Base-by-base conservation (phyloP, 78 protist genomes). In the Carpediemonas membranifera region DNA sequence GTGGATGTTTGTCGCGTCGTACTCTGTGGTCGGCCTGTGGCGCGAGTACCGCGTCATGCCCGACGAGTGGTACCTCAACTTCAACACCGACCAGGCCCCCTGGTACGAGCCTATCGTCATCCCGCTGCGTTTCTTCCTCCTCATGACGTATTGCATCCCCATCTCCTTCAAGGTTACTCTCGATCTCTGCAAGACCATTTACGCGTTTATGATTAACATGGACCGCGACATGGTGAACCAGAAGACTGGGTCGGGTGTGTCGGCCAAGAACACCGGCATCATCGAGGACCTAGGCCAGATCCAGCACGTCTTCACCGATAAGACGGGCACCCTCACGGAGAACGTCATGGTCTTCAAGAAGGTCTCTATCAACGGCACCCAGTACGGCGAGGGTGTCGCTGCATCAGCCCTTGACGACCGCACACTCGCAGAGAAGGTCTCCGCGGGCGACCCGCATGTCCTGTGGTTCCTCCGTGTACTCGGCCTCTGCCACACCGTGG, bases 201-300 rank as follows among this genome's bases (percentile, higher is more conserved):
- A 18, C 19, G 63, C 61, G 34, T 31, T 19, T 13, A 34, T 16
- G 28, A 56, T 61, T 2, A 15, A 73, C 21, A 34, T 5, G 1
- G 71, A 56, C 28, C 1, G 5, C 25, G 56, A 16, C 1, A 24
- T 41, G 7, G 5, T 5, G 13, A 13, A 50, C n/a, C 14, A 14
- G 3, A 33, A 11, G 1, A 2, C 51, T 5, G 57, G 37, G 5
- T 24, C 2, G 24, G 19, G 28, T 16, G 55, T 71, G n/a, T 19
- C 24, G 18, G 81, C 74, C 30, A 37, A 37, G 50, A 78, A 56
- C 63, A 80, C 90, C 0, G 71, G 85, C 1, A 73, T 90, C 5
- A 39, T 69, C n/a, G 95, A 90, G 60, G 95, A 90, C 58, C 55
- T 90, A 0, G 95, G 92, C 19, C 87, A 76, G n/a, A 54, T 87